Evolutionary conservation across 495 filamentous ascomycete species (phyloP).

Genomic region (Podospora appendiculata): DNA sequence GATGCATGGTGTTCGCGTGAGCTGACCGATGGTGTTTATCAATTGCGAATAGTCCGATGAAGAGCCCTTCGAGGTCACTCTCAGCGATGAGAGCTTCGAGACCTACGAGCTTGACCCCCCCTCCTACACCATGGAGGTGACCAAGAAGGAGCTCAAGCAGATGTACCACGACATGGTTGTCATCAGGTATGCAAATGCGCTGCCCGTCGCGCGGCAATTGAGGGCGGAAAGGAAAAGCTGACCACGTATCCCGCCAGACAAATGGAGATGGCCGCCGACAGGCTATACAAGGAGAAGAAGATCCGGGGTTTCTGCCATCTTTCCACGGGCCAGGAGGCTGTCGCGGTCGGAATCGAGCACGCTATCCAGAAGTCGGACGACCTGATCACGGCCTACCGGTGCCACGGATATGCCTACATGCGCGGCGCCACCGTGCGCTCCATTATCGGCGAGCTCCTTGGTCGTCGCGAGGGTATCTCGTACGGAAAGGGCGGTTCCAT

Average conservation of each 20-base stretch:
- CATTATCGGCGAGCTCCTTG: conserved; percentile 94
- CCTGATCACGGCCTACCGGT: conserved; percentile 95
- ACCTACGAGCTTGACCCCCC: conserved; percentile 98
- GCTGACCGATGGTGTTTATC: conserved; percentile 2
- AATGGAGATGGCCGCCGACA: conserved; percentile 98
- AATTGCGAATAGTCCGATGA: conserved; percentile 67
- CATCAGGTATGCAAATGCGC: conserved; percentile 55
- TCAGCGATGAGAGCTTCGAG: conserved; percentile 98
- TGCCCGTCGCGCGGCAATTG: not conserved
- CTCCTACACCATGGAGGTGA: conserved; percentile 79
- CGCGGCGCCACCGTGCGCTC: conserved; percentile 84
- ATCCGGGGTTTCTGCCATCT: conserved; percentile 99
- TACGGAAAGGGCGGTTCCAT: conserved; percentile 98
- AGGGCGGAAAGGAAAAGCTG: not conserved
- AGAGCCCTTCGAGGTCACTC: conserved; percentile 82
- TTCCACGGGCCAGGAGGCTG: conserved; percentile 95
- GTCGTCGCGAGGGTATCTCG: conserved; percentile 90
- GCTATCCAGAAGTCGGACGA: conserved; percentile 86
- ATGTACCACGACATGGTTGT: conserved; percentile 98
- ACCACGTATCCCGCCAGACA: conserved; percentile 48
- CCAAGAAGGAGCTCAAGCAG: conserved; percentile 95
- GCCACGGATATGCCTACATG: conserved; percentile 97
- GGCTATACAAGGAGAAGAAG: conserved; percentile 99
- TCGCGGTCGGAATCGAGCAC: conserved; percentile 94
- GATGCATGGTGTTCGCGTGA: not conserved